phyloP scores from a whole-genome alignment of 2,329 filamentous ascomycete species.

The Epicoccum sorghinum region DNA sequence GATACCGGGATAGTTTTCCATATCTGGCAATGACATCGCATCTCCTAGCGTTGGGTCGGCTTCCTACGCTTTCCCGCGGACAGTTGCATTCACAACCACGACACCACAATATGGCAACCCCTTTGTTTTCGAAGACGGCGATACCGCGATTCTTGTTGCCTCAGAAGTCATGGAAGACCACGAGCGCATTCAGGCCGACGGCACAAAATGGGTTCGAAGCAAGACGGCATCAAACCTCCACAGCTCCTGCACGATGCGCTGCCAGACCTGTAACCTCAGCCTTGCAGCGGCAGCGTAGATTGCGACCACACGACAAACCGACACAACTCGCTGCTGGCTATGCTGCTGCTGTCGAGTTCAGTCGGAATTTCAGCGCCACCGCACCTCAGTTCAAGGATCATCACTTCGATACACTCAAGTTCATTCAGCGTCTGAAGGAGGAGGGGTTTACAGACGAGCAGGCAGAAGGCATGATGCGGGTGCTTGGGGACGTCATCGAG shows the following conservation, averaged over 20 bases:
- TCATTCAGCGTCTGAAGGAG: conserved; percentile 85
- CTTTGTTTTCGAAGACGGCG: conserved; percentile 30
- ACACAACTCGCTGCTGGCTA: conserved; percentile 10
- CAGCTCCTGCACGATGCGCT: conserved; percentile 23
- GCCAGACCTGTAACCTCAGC: conserved; percentile 12
- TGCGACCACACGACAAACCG: conserved; percentile 9
- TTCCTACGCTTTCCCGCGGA: conserved; percentile 13
- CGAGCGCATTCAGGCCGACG: conserved; percentile 27
- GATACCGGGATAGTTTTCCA: conserved; percentile 25
- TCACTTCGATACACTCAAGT: conserved; percentile 97
- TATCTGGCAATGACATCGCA: conserved; percentile 25
- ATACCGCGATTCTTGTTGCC: conserved; percentile 50
- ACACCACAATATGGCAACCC: conserved; percentile 35
- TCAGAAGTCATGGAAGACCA: conserved; percentile 43
- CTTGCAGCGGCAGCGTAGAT: conserved; percentile 14
- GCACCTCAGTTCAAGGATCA: conserved; percentile 72
- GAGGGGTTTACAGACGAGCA: conserved; percentile 97
- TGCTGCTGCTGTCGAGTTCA: conserved; percentile 10
- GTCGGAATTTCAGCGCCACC: conserved; percentile 70
- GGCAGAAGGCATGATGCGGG: conserved; percentile 97
- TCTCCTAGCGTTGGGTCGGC: conserved; percentile 7
- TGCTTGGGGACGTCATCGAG: conserved; percentile 94
- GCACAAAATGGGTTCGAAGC: conserved; percentile 20
- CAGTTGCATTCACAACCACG: conserved; percentile 18
- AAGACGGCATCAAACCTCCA: conserved; percentile 21